These are phyloP conservation scores for Eucalyptus brandiana DNA, from an alignment of 345 rosid species.

Conservation along the genomic window DNA sequence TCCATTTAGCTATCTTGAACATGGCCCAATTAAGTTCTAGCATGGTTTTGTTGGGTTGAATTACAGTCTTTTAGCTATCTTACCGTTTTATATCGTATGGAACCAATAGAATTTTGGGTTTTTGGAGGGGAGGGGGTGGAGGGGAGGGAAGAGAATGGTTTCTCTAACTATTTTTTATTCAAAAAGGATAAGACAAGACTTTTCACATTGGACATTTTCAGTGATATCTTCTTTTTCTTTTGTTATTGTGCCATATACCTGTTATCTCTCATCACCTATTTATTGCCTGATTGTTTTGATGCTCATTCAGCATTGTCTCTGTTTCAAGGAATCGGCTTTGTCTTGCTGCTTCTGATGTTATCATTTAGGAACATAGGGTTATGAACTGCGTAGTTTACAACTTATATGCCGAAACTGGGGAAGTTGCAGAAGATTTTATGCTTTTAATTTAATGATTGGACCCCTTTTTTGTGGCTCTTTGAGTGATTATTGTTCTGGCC, in stretches of 20 bases:
- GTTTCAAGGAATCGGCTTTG: background rate
- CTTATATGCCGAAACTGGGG: background rate
- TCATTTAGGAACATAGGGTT: background rate
- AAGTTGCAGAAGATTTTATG: background rate
- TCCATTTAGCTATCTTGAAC: background rate
- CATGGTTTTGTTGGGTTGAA: background rate
- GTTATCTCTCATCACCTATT: background rate
- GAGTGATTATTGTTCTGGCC: background rate
- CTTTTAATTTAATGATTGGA: background rate
- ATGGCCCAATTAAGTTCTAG: background rate
- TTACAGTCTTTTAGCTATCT: background rate
- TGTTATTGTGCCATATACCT: background rate
- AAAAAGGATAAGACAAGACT: background rate
- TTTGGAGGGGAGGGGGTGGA: background rate
- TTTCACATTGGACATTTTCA: background rate
- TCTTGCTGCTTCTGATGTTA: background rate
- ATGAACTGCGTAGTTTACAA: background rate
- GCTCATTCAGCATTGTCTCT: background rate
- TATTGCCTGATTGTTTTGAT: background rate
- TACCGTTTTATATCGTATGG: background rate
- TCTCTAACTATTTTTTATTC: background rate
- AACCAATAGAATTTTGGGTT: background rate
- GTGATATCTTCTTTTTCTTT: background rate
- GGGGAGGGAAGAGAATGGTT: background rate
- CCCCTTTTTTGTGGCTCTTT: background rate